Base-by-base conservation (phyloP, 441 rosid species). In the Brassica balearica region DNA sequence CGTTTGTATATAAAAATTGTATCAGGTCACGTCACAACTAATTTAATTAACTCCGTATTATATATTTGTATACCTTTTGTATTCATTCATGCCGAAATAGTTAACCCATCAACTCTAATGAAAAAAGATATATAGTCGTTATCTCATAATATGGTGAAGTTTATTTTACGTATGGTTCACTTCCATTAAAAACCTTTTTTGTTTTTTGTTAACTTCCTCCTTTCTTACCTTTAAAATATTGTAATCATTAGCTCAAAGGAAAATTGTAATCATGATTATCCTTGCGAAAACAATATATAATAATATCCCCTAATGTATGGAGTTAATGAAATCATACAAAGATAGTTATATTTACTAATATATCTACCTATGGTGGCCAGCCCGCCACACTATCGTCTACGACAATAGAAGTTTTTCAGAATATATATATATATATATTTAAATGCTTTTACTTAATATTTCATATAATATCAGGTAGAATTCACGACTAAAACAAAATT, bases 71-170 rank as follows among this genome's bases (percentile, higher is more conserved):
- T 73, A 4, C 14, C 36, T 55, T 9, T 38, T 38, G 2, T 2
- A 38, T 29, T 29, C 34, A 29, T 29, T 29, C 34, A 29, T 4
- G 5, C 34, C 34, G 34, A 29, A 29, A 4, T 29, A 29, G 34
- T 29, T 29, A 29, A 29, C 46, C 46, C 46, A 38, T 38, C 46
- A 38, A 29, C 29, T 64, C 9, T 29, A 51, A 19, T 0, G 4
- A 53, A 53, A 6, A 74, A 34, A 43, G 10, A 56, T 8, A 41
- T 41, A 58, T 8, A 11, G 73, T 67, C 46, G 19, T 15, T 67
- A 23, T 67, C 14, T 17, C 60, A 66, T 12, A 6, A 66, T 20
- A 6, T 38, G 22, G 9, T n/a, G 22, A 20, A 22, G 11, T 23
- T 41, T 19, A 6, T 22, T 48, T 48, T 53, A 17, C 46, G 25